A percentile compares a stretch with the other conserved stretches of the same genome.
Evolutionary conservation across 1,139 yeast species (phyloP).

Genomic region (Kurtzmaniella quercitrusa): DNA sequence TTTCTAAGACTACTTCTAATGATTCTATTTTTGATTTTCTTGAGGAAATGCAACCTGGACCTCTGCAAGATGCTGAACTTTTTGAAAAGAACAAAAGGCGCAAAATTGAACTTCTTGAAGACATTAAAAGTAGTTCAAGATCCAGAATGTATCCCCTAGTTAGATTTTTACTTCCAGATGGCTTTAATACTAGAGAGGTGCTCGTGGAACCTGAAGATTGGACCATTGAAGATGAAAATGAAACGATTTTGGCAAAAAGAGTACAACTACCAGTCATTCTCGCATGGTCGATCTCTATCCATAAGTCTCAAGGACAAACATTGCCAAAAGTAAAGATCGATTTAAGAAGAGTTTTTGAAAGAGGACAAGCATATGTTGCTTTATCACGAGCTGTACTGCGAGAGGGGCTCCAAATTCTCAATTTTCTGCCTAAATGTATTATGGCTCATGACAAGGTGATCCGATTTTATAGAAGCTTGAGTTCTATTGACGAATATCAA

Average conservation of each 20-base stretch:
- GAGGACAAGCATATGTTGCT: constrained; percentile 95
- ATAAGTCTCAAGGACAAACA: constrained; percentile 96
- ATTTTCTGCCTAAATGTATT: constrained; percentile 58
- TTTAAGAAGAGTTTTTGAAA: constrained; percentile 71
- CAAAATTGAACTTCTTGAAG: constrained; percentile 16
- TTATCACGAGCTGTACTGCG: constrained; percentile 80
- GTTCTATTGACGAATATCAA: constrained; percentile 17
- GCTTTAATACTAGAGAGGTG: constrained; percentile 61
- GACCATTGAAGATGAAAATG: constrained; percentile 37
- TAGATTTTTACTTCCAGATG: constrained; percentile 65
- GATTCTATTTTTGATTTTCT: constrained; percentile 21
- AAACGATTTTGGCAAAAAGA: constrained; percentile 24
- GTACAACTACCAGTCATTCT: constrained; percentile 76
- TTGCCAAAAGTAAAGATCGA: constrained; percentile 79
- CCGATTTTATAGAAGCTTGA: constrained; percentile 48
- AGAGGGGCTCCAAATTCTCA: constrained; percentile 71
- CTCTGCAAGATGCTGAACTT: constrained; percentile 10
- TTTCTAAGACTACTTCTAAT: constrained; percentile 2
- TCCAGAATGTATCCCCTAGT: constrained; percentile 64
- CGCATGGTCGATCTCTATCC: constrained; percentile 95
- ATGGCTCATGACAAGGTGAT: constrained; percentile 60
- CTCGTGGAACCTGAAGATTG: constrained; percentile 43
- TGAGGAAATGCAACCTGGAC: constrained; percentile 9
- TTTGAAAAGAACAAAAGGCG: constrained; percentile 14
- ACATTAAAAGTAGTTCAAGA: constrained; percentile 17